phyloP scores from a whole-genome alignment of 2,329 filamentous ascomycete species.

The Aspergillus bombycis region DNA sequence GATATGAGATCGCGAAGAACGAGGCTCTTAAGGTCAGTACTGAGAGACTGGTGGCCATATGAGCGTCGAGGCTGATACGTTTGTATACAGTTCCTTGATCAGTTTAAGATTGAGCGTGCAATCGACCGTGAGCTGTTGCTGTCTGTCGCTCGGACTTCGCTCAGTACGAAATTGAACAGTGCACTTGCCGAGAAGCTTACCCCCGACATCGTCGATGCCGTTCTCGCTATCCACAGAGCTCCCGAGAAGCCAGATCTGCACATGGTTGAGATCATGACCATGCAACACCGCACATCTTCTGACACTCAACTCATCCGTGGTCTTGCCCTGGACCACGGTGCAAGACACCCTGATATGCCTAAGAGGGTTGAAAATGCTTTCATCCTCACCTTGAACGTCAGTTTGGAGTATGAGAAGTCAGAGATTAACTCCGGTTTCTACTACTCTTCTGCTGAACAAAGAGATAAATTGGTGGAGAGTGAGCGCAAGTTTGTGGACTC shows the following conservation, averaged over 20 bases:
- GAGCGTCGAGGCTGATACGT: constrained; percentile 18
- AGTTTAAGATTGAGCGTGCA: constrained; percentile 85
- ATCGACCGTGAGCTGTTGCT: constrained; percentile 93
- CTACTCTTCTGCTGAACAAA: constrained; percentile 94
- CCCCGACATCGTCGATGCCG: constrained; percentile 92
- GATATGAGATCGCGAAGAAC: constrained; percentile 93
- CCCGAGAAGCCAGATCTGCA: constrained; percentile 93
- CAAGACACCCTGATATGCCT: constrained; percentile 96
- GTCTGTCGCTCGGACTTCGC: constrained; percentile 88
- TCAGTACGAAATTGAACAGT: constrained; percentile 92
- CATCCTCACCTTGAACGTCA: constrained; percentile 94
- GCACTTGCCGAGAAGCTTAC: constrained; percentile 88
- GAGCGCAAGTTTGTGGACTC: constrained; percentile 94
- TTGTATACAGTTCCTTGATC: constrained; percentile 75
- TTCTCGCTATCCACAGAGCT: constrained; percentile 88
- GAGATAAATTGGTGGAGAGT: constrained; percentile 96
- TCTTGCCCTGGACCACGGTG: constrained; percentile 90
- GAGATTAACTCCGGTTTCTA: constrained; percentile 99
- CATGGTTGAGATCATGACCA: constrained; percentile 99
- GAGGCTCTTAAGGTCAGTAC: constrained; percentile 77
- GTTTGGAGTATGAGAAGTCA: constrained; percentile 97
- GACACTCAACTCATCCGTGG: constrained; percentile 96
- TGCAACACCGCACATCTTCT: constrained; percentile 95
- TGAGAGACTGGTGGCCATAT: not conserved
- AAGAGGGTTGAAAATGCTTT: constrained; percentile 94